Percentiles rank a stretch among this genome's conserved stretches.
Conservation (phyloP, 805 yeast genomes). For the Grigorovia jiainica region DNA sequence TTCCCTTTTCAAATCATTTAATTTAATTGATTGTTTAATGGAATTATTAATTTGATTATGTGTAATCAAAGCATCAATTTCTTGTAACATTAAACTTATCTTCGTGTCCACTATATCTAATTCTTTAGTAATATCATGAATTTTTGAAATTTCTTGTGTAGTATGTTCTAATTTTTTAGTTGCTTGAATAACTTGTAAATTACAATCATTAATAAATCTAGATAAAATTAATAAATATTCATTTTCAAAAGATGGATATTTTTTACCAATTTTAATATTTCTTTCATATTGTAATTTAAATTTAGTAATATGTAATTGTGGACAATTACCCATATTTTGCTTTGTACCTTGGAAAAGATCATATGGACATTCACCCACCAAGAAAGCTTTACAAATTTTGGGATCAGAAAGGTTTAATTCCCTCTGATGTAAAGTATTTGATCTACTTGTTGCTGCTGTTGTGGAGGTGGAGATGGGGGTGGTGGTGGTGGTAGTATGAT, state of each 20-base stretch:
- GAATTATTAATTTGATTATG: constrained; percentile 44
- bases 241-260: constrained; percentile 37
- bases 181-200: constrained; percentile 54
- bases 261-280: constrained; percentile 31
- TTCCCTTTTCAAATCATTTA: constrained; percentile 37
- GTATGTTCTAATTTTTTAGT: constrained; percentile 53
- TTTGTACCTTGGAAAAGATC: constrained; percentile 77
- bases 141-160: constrained; percentile 58
- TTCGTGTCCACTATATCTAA: constrained; percentile 52
- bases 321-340: constrained; percentile 74
- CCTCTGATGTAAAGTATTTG: constrained; percentile 17
- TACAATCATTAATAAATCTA: constrained; percentile 55
- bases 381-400: constrained; percentile 65
- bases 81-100: constrained; percentile 60
- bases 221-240: constrained; percentile 41
- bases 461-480: too few species aligned
- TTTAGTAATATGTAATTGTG: constrained; percentile 63
- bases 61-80: constrained; percentile 43
- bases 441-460: too few species aligned
- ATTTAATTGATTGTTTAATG: constrained; percentile 37
- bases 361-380: constrained; percentile 82
- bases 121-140: constrained; percentile 44
- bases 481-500: too few species aligned
- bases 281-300: constrained; percentile 61
- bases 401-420: constrained; percentile 38